Evolutionary conservation across 169 alveolate genomes (phyloP), one percentile per base, ranked within the genome.

Genomic region (Plasmodium malariae): DNA sequence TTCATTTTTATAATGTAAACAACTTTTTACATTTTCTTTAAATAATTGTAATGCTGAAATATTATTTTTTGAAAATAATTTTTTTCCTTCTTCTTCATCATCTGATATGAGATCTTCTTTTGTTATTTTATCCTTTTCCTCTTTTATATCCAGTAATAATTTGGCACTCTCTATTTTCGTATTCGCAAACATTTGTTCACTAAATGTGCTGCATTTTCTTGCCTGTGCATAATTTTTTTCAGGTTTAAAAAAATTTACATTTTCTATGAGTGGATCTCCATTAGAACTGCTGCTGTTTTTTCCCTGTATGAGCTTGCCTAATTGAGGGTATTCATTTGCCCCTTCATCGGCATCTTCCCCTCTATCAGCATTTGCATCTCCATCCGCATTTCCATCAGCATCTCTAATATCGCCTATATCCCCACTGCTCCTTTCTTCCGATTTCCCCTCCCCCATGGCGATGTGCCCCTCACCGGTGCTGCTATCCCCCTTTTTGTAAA

Each of bases 161-260:
- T 54, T 30, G 0, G n/a, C 51, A 72, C 19, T 37, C 26, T 49
- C 36, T 21, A 72, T 49, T 57, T 83, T 83, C 3, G 60, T 85
- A 40, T 83, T 83, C 14, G 91, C 85, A 83, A 83, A 83, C 34
- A 83, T 49, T 24, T 83, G 71, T 17, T 83, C 91, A 68, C 91
- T 67, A 40, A 83, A 83, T n/a, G 91, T 83, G 26, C 45, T 5
- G 7, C 51, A 30, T 7, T 65, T 45, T 51, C 32, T 78, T 36
- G 54, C 71, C 54, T 63, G 69, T 48, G 32, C 68, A 36, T 28
- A 62, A 36, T 67, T 55, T 2, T 57, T 17, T 34, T 83, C 51
- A 6, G 91, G 91, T 37, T 55, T 67, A 72, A 83, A 83, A 72
- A 83, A 83, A 14, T 69, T 37, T 7, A 83, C 91, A 12, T 49